Conservation (phyloP, 371 early-diverging fungal genomes). For the Mycotypha africana region DNA sequence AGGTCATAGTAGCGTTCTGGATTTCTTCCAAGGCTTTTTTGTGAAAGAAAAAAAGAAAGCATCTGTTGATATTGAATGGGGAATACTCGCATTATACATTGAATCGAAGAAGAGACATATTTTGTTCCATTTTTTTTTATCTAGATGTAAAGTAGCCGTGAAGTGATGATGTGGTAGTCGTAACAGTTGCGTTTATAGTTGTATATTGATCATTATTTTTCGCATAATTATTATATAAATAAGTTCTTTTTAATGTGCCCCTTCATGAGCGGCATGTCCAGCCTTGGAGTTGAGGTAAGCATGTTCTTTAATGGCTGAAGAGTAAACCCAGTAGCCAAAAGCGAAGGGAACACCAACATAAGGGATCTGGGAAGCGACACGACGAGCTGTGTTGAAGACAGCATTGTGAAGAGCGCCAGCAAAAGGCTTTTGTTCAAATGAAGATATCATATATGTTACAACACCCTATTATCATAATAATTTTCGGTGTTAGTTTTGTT, state of each 20-base stretch:
- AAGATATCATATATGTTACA: conserved; percentile 69
- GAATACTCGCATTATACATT: too few relatives aligned
- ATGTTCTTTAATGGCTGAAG: conserved; percentile 59
- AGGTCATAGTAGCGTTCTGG: too few relatives aligned
- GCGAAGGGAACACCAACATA: conserved; percentile 68
- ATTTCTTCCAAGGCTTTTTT: too few relatives aligned
- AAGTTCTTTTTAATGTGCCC: conserved; percentile 26
- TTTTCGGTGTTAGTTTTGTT: too few relatives aligned
- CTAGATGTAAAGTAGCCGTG: neutral
- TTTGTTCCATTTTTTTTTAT: neutral
- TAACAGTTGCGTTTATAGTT: too few relatives aligned
- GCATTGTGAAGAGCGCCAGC: conserved; percentile 70
- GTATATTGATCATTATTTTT: too few relatives aligned
- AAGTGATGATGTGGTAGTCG: too few relatives aligned
- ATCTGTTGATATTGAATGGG: too few relatives aligned
- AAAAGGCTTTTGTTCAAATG: conserved; percentile 75
- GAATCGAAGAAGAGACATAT: too few relatives aligned
- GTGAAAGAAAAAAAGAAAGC: too few relatives aligned
- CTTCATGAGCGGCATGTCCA: conserved; percentile 52
- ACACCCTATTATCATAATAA: too few relatives aligned
- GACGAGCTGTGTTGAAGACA: conserved; percentile 75
- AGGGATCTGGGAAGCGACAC: conserved; percentile 63
- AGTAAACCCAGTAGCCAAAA: conserved; percentile 58
- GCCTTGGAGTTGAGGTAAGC: conserved; percentile 70
- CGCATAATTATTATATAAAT: too few relatives aligned